Percentiles rank a stretch among this genome's conserved stretches.
Evolutionary conservation across 1,284 basidiomycete genomes (phyloP).

Genomic region (Moesziomyces aphidis): DNA sequence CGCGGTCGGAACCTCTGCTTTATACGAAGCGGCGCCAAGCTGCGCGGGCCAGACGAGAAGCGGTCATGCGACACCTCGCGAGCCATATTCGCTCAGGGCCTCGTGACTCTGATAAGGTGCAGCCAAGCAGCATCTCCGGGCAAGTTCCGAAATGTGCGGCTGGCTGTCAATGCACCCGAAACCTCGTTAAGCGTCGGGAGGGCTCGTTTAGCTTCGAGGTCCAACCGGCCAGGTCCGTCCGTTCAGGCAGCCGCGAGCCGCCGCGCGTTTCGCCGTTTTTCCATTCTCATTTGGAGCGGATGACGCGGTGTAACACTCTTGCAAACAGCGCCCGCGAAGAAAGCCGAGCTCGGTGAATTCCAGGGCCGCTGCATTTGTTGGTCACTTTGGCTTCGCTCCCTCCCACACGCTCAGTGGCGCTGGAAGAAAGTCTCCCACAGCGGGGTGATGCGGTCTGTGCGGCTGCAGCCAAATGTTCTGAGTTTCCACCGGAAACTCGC

Average conservation of each 20-base stretch:
- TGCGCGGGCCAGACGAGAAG: neutral
- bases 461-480: neutral
- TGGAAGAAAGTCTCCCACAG: neutral
- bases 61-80: neutral
- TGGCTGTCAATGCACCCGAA: neutral
- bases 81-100: neutral
- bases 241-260: conserved; percentile 24
- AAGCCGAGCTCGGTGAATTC: conserved; percentile 26
- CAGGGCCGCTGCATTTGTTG: neutral
- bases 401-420: neutral
- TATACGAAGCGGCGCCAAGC: neutral
- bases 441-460: conserved; percentile 17
- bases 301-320: conserved; percentile 11
- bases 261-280: conserved; percentile 8
- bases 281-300: neutral
- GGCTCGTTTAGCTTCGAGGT: neutral
- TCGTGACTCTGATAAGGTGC: neutral
- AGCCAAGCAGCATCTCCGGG: neutral
- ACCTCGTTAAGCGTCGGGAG: neutral
- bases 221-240: conserved; percentile 1
- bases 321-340: neutral
- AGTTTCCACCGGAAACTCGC: conserved; percentile 19
- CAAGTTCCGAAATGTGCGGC: too few species aligned
- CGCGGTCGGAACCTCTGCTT: neutral
- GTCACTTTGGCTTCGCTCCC: neutral